Conservation (phyloP, 345 rosid species). For the Pelargonium nanum region DNA sequence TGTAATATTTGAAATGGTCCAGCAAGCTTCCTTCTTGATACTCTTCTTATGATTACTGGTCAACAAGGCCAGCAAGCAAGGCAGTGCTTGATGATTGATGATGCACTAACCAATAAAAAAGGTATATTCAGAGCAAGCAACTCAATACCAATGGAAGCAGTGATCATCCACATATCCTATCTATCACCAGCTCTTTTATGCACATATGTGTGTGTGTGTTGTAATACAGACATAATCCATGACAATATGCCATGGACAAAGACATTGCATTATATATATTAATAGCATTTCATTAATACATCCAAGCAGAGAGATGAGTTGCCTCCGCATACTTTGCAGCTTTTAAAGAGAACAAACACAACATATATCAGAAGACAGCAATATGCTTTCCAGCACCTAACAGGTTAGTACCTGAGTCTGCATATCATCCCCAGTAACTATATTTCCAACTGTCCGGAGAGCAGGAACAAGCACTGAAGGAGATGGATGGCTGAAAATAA, state of each 20-base stretch:
- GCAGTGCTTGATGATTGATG: constrained; percentile 54
- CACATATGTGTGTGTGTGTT: no score
- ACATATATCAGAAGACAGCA: neutral
- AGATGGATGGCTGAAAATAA: constrained; percentile 26
- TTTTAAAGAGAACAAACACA: neutral
- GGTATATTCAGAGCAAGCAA: no score
- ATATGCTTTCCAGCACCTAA: neutral
- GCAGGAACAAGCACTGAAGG: constrained; percentile 43
- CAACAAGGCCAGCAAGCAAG: constrained; percentile 50
- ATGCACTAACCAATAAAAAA: constrained; percentile 6
- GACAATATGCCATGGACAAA: no score
- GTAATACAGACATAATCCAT: no score
- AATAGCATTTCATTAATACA: no score
- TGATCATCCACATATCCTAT: neutral
- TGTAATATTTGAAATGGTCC: constrained; percentile 85
- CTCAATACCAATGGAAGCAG: no score
- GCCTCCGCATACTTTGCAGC: no score
- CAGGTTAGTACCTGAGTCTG: constrained; percentile 37
- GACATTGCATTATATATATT: no score
- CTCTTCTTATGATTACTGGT: constrained; percentile 57
- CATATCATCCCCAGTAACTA: constrained; percentile 40
- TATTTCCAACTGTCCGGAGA: constrained; percentile 42
- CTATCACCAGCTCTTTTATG: neutral
- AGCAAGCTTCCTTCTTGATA: constrained; percentile 86
- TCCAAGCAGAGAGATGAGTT: no score